These are phyloP conservation scores for Cornus kousa DNA, from an alignment of 148 eudicot species.

Conservation along the genomic window DNA sequence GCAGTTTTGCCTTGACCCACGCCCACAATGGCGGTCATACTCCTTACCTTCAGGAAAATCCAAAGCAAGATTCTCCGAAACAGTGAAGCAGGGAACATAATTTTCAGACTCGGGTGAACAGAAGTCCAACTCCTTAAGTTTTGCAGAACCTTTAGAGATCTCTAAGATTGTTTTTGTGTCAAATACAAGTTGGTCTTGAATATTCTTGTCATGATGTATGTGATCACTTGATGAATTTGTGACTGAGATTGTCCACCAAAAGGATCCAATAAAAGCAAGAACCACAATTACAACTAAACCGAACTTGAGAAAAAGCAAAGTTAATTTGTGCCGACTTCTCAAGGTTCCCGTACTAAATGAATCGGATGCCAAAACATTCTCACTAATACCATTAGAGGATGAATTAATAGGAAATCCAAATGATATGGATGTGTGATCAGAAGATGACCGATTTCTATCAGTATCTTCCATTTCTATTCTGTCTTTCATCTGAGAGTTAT, in stretches of 20 bases:
- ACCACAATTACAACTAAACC: slow-evolving; percentile 62
- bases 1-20: slow-evolving; percentile 47
- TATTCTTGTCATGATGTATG: slow-evolving; percentile 60
- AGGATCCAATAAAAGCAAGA: slow-evolving; percentile 68
- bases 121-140: slow-evolving; percentile 65
- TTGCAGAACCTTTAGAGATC: slow-evolving; percentile 68
- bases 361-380: slow-evolving; percentile 61
- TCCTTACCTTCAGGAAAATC: slow-evolving; percentile 56
- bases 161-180: slow-evolving; percentile 79
- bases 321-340: slow-evolving; percentile 60
- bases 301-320: slow-evolving; percentile 50
- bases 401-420: slow-evolving; percentile 45
- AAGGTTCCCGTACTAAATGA: slow-evolving; percentile 37
- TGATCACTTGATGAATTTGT: slow-evolving; percentile 70
- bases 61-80: slow-evolving; percentile 61
- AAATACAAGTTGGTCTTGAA: slow-evolving; percentile 85
- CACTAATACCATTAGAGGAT: slow-evolving; percentile 45
- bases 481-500: slow-evolving; percentile 86
- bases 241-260: slow-evolving; percentile 94
- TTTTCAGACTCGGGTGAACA: slow-evolving; percentile 69
- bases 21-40: slow-evolving; percentile 64
- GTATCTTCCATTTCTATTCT: slow-evolving; percentile 68
- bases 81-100: slow-evolving; percentile 86
- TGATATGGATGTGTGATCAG: slow-evolving; percentile 47
- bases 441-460: slow-evolving; percentile 37